phyloP scores from a whole-genome alignment of 768 basidiomycete species.

The Aureoboletus auriporus region DNA sequence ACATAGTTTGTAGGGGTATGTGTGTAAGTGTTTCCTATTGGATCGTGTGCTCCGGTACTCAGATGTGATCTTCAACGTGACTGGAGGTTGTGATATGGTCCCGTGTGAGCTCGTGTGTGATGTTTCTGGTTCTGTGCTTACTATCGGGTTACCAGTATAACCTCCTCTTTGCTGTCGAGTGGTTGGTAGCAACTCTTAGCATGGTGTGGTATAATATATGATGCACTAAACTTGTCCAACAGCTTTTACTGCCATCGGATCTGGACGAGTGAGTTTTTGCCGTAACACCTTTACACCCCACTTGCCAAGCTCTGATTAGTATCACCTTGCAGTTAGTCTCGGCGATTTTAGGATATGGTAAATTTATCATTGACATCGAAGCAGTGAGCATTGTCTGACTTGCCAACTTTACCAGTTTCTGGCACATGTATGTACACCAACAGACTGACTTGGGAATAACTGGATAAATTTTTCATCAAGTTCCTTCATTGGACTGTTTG shows the following conservation, averaged over 20 bases:
- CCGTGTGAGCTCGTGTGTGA: background rate
- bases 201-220: no score
- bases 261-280: conserved; percentile 12
- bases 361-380: background rate
- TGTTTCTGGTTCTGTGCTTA: background rate
- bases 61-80: no score
- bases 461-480: background rate
- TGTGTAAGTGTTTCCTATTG: conserved; percentile 1
- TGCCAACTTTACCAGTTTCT: background rate
- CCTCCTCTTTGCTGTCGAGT: conserved; percentile 1
- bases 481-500: background rate
- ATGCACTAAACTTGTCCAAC: background rate
- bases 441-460: background rate
- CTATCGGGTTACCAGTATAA: background rate
- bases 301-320: background rate
- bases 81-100: background rate
- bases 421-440: conserved; percentile 7
- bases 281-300: background rate
- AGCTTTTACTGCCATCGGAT: conserved; percentile 14
- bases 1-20: conserved; percentile 3
- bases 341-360: background rate
- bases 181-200: background rate
- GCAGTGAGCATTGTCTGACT: background rate
- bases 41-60: background rate
- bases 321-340: background rate